phyloP scores from a whole-genome alignment of 192 early-diverging fungal species.

The Powellomyces hirtus region DNA sequence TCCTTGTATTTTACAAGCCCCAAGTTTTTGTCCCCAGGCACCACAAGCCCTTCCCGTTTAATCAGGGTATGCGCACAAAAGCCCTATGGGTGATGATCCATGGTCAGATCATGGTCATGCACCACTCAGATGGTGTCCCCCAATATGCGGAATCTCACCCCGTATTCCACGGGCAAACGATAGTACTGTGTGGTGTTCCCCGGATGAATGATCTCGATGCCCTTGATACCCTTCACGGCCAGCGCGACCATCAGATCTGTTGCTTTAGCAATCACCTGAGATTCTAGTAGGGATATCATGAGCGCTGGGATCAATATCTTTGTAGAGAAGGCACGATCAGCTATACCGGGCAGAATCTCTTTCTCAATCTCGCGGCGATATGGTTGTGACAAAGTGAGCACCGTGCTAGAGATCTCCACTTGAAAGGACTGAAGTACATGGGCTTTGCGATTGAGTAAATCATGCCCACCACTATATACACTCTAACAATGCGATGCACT shows the following conservation, averaged over 20 bases:
- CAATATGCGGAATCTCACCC: slow-evolving; percentile 39
- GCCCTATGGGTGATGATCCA: slow-evolving; percentile 41
- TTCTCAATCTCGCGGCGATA: slow-evolving; percentile 54
- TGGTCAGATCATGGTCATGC: too few species aligned
- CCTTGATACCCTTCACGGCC: slow-evolving; percentile 40
- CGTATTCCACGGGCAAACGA: slow-evolving; percentile 54
- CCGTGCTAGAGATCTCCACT: slow-evolving; percentile 35
- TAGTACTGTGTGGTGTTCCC: slow-evolving; percentile 60
- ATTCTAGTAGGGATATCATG: slow-evolving; percentile 25
- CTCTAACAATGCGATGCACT: too few species aligned
- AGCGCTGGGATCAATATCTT: slow-evolving; percentile 1
- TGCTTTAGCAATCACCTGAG: slow-evolving; percentile 43
- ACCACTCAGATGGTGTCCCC: not conserved
- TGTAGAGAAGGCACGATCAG: too few species aligned
- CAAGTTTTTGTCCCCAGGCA: slow-evolving; percentile 55
- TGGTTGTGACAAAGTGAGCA: slow-evolving; percentile 12
- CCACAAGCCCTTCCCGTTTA: slow-evolving; percentile 44
- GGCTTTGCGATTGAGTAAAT: too few species aligned
- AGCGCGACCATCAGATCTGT: slow-evolving; percentile 47
- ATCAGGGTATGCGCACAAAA: slow-evolving; percentile 54
- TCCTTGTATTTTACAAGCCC: slow-evolving; percentile 54
- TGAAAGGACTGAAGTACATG: slow-evolving; percentile 41
- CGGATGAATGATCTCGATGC: slow-evolving; percentile 56
- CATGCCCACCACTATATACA: too few species aligned
- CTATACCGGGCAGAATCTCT: slow-evolving; percentile 45